These are phyloP conservation scores for Rhinocladiella mackenziei DNA, from an alignment of 2,329 filamentous ascomycete species.

Conservation along the genomic window DNA sequence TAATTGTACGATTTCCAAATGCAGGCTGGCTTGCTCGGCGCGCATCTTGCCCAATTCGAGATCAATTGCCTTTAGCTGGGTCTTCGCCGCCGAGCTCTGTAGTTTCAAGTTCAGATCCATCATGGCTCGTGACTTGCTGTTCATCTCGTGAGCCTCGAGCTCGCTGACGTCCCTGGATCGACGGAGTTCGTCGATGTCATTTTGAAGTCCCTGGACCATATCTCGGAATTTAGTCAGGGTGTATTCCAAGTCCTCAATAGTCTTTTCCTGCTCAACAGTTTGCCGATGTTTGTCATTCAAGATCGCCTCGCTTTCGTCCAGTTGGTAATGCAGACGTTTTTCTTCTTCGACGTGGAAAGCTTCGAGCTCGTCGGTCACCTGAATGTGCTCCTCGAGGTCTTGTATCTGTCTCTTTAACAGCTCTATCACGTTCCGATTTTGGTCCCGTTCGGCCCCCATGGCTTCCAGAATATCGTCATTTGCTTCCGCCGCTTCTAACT, in stretches of 20 bases:
- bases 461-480: constrained; percentile 94
- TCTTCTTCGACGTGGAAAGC: constrained; percentile 68
- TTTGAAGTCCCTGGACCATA: constrained; percentile 78
- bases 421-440: constrained; percentile 31
- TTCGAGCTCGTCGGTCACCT: constrained; percentile 92
- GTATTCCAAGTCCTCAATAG: constrained; percentile 83
- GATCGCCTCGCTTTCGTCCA: constrained; percentile 80
- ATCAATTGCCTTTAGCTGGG: constrained; percentile 91
- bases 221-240: constrained; percentile 85
- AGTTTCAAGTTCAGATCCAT: constrained; percentile 95
- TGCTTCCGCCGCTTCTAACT: constrained; percentile 81
- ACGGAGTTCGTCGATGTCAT: constrained; percentile 84
- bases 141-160: constrained; percentile 85
- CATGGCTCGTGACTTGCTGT: constrained; percentile 83
- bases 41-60: constrained; percentile 81
- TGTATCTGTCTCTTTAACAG: constrained; percentile 55
- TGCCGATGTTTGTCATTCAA: constrained; percentile 77
- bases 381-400: constrained; percentile 82
- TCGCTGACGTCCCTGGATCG: constrained; percentile 86
- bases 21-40: constrained; percentile 81
- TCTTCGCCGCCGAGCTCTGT: constrained; percentile 82
- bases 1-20: constrained; percentile 80
- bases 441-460: constrained; percentile 80
- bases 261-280: constrained; percentile 70
- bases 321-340: constrained; percentile 88